Base-by-base conservation (phyloP, 1,139 yeast genomes). In the Nakaseomyces nivariensis region DNA sequence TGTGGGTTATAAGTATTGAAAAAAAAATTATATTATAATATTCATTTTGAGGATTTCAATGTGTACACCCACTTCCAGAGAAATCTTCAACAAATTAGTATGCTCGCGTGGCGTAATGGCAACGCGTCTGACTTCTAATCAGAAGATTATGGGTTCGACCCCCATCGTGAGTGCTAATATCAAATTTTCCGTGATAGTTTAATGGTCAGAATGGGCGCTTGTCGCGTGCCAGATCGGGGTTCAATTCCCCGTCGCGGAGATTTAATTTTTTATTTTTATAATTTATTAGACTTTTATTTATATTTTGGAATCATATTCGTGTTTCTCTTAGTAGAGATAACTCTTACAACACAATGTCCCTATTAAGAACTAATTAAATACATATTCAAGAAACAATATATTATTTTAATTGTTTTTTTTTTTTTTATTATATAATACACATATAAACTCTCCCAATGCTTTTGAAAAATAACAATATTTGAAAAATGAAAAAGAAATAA, bases 51-150 rank as follows among this genome's bases (percentile, higher is more conserved):
- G n/a, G n/a, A n/a, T n/a, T n/a, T n/a, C 22, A 17, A 17, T 17
- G 22, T 17, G 22, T 17, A 17, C 38, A 17, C 38, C 9, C 5
- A 3, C 6, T 17, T 13, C 25, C 4, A 7, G 4, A 13, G 11
- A 36, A 10, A 7, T 17, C 11, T 4, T 8, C 3, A 38, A 6
- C 17, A 25, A 17, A 26, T 41, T 41, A 27, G 34, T 27, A 29
- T n/a, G 77, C 77, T 73, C 72, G 76, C 72, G 76, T 74, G 75
- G 78, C 78, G 77, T 73, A 74, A 74, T 74, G 78, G 78, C 76
- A 74, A 73, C 77, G 78, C 78, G 77, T 74, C 76, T 73, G 77
- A 74, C 78, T 74, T 74, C 77, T 74, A 71, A 74, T 74, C 77
- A 72, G 77, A 73, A 73, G 77, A 73, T 73, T 74, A 76, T 71